Conservation (phyloP, 441 rosid genomes). For the Adansonia madagascariensis region DNA sequence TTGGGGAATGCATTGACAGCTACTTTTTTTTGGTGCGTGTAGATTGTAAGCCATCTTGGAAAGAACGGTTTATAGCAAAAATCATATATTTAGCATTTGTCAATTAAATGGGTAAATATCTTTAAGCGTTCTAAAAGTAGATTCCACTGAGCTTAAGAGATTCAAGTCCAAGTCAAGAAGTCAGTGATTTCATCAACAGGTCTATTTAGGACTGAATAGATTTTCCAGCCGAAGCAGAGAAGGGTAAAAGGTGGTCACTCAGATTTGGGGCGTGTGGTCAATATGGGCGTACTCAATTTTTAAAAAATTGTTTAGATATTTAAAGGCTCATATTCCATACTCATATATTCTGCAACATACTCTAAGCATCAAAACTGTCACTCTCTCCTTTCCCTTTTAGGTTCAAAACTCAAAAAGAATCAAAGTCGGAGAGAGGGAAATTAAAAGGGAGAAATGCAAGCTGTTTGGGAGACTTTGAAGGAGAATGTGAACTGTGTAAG, state of each 20-base stretch:
- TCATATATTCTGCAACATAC: not conserved
- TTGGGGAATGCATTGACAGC: not conserved
- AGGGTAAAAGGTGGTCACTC: not conserved
- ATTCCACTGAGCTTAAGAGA: too few species aligned
- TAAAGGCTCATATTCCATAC: too few species aligned
- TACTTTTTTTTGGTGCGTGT: slow-evolving; percentile 7
- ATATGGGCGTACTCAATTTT: too few species aligned
- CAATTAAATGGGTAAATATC: not conserved
- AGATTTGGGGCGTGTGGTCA: too few species aligned
- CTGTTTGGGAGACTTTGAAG: slow-evolving; percentile 45
- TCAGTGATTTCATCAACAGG: not conserved
- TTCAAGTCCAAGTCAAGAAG: not conserved
- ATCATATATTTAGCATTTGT: not conserved
- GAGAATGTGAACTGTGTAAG: slow-evolving; percentile 45
- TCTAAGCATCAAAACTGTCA: not conserved
- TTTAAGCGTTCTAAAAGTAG: not conserved
- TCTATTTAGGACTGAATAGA: not conserved
- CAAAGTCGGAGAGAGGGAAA: not conserved
- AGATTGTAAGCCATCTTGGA: slow-evolving; percentile 10
- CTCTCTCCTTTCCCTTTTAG: not conserved
- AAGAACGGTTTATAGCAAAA: not conserved
- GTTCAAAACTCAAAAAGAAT: not conserved
- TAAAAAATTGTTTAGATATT: too few species aligned
- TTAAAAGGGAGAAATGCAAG: slow-evolving; percentile 37
- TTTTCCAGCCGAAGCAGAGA: too few species aligned